Evolutionary conservation across 2,329 filamentous ascomycete species (phyloP).

Genomic region (Pseudophaeomoniella oleicola): DNA sequence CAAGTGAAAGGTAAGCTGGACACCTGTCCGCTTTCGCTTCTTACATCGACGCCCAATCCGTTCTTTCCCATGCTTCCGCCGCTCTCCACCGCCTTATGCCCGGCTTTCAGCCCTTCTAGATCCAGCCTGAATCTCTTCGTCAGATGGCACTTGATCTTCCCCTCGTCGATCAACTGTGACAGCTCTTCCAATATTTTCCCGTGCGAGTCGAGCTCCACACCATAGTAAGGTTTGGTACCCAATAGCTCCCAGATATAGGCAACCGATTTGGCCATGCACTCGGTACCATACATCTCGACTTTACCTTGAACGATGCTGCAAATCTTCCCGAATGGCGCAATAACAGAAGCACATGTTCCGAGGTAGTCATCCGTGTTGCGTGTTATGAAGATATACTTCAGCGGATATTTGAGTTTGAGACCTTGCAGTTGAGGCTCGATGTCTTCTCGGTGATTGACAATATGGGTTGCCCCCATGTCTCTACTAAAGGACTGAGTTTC

Average conservation of each 20-base stretch:
- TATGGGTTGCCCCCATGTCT: constrained; percentile 28
- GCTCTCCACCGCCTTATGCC: constrained; percentile 23
- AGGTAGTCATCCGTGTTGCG: constrained; percentile 27
- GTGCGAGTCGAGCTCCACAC: constrained; percentile 23
- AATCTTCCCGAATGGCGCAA: constrained; percentile 29
- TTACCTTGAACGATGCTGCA: constrained; percentile 30
- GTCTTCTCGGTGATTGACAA: constrained; percentile 27
- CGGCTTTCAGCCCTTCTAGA: constrained; percentile 22
- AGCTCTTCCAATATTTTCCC: constrained; percentile 24
- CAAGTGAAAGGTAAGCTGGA: no score
- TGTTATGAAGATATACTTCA: constrained; percentile 22
- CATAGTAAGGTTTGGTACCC: constrained; percentile 26
- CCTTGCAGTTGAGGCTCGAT: constrained; percentile 12
- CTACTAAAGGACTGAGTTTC: constrained; percentile 25
- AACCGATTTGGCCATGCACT: constrained; percentile 31
- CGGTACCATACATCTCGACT: constrained; percentile 27
- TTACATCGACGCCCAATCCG: constrained; percentile 1
- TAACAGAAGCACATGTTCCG: constrained; percentile 20
- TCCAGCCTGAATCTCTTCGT: constrained; percentile 20
- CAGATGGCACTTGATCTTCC: constrained; percentile 23
- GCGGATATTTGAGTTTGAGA: not conserved
- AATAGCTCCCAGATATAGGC: constrained; percentile 28
- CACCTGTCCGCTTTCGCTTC: no score
- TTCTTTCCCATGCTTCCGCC: constrained; percentile 17
- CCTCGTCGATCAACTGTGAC: constrained; percentile 18